A percentile compares a stretch with the other conserved stretches of the same genome.
phyloP scores from a whole-genome alignment of 2,329 filamentous ascomycete genomes.

The Akanthomyces lecanii region DNA sequence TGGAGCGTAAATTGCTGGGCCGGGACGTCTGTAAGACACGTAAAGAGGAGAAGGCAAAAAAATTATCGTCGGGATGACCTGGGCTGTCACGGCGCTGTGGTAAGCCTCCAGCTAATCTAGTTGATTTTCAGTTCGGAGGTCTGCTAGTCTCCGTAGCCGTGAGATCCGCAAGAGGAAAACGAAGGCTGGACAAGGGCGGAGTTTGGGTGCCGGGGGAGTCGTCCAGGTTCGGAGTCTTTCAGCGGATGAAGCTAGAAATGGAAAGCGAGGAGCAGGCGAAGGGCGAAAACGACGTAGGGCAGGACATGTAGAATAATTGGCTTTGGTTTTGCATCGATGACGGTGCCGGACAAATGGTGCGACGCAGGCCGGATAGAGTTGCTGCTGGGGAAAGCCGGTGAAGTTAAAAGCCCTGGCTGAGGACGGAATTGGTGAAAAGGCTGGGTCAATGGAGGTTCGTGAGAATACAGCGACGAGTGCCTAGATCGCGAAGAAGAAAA shows the following conservation, averaged over 20 bases:
- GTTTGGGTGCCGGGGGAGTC: not conserved
- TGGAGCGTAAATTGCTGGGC: not conserved
- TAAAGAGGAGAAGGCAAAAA: not conserved
- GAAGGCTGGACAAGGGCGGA: slow-evolving; percentile 4
- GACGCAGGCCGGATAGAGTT: not conserved
- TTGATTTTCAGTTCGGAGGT: slow-evolving; percentile 4
- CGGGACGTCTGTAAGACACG: not conserved
- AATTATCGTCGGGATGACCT: not conserved
- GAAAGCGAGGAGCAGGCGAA: not conserved
- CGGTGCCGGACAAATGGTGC: not conserved
- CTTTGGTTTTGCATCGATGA: not conserved
- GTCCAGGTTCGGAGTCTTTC: not conserved
- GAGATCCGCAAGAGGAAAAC: slow-evolving; percentile 7
- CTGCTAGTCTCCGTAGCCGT: slow-evolving; percentile 12
- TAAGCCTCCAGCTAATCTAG: slow-evolving; percentile 2
- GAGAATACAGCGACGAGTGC: not conserved
- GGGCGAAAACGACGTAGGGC: not conserved
- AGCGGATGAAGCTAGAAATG: not conserved
- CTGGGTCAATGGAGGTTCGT: not conserved
- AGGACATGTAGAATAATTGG: not conserved
- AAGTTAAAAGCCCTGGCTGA: not conserved
- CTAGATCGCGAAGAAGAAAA: not conserved
- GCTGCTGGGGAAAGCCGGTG: not conserved
- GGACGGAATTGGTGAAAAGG: no score
- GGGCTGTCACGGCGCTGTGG: slow-evolving; percentile 6